phyloP scores from a whole-genome alignment of 192 early-diverging fungal genomes.

The Backusella tarrabulga region DNA sequence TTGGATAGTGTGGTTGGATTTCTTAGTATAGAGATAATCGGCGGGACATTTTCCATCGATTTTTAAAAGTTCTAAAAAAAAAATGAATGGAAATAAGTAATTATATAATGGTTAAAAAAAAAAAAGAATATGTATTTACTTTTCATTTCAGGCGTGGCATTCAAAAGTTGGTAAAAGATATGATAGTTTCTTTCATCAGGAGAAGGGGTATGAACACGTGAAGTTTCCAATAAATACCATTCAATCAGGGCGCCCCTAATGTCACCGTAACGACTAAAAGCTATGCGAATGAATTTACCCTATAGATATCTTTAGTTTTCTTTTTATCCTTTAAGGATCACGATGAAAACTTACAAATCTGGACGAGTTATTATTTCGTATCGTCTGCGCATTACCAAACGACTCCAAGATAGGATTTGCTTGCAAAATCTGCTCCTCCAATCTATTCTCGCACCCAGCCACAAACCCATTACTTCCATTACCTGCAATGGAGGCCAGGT shows the following conservation, averaged over 20 bases:
- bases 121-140: slow-evolving; percentile 35
- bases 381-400: slow-evolving; percentile 98
- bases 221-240: slow-evolving; percentile 96
- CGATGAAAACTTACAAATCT: slow-evolving; percentile 70
- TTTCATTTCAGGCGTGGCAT: slow-evolving; percentile 75
- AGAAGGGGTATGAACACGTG: slow-evolving; percentile 91
- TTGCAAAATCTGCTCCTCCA: slow-evolving; percentile 86
- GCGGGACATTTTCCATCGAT: slow-evolving; percentile 5
- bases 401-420: slow-evolving; percentile 98
- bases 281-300: slow-evolving; percentile 99
- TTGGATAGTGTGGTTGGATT: slow-evolving; percentile 85
- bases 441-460: slow-evolving; percentile 22
- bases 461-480: slow-evolving; percentile 42
- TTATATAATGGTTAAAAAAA: neutral
- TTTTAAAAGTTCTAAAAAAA: slow-evolving; percentile 1
- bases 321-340: no score
- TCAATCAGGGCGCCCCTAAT: slow-evolving; percentile 97
- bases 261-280: slow-evolving; percentile 81
- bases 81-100: neutral
- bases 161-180: slow-evolving; percentile 96
- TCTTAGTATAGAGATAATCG: slow-evolving; percentile 67
- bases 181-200: slow-evolving; percentile 95
- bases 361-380: slow-evolving; percentile 98
- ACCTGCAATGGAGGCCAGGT: slow-evolving; percentile 86
- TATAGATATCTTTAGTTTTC: neutral